phyloP scores from a whole-genome alignment of 225 moss, liverwort and hornwort species.

The Rhytidiadelphus loreus region DNA sequence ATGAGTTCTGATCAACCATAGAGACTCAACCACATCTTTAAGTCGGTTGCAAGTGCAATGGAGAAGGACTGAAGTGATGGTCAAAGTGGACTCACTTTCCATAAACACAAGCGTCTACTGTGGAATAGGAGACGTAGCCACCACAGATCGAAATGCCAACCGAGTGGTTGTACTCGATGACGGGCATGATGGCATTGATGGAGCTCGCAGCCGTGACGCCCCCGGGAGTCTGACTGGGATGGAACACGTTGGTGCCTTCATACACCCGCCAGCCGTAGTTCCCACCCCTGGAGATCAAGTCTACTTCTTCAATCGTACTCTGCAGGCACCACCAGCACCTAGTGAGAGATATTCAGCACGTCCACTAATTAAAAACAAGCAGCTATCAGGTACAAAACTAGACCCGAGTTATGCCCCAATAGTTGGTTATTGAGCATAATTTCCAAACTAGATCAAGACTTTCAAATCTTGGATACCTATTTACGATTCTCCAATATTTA shows the following conservation, averaged over 20 bases:
- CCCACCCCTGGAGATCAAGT: slow-evolving; percentile 83
- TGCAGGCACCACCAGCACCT: slow-evolving; percentile 11
- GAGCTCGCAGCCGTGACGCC: slow-evolving; percentile 55
- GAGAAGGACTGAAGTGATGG: neutral
- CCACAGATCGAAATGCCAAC: slow-evolving; percentile 39
- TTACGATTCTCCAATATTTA: neutral
- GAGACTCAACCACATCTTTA: neutral
- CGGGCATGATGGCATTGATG: slow-evolving; percentile 52
- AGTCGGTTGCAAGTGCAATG: neutral
- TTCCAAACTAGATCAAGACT: neutral
- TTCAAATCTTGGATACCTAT: neutral
- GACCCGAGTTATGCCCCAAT: neutral
- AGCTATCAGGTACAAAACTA: neutral
- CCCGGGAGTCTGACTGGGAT: slow-evolving; percentile 28
- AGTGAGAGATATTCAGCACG: neutral
- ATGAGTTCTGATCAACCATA: neutral
- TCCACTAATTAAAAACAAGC: neutral
- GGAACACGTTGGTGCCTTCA: slow-evolving; percentile 48
- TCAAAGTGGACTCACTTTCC: slow-evolving; percentile 49
- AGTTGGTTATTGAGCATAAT: neutral
- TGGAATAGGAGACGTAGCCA: slow-evolving; percentile 72
- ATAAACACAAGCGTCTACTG: slow-evolving; percentile 61
- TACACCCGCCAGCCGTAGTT: slow-evolving; percentile 95
- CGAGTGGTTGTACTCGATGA: slow-evolving; percentile 57
- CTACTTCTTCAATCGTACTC: slow-evolving; percentile 47